Evolutionary conservation across 371 early-diverging fungal genomes (phyloP), one percentile per base, ranked within the genome.

Genomic region (Blakeslea trispora): DNA sequence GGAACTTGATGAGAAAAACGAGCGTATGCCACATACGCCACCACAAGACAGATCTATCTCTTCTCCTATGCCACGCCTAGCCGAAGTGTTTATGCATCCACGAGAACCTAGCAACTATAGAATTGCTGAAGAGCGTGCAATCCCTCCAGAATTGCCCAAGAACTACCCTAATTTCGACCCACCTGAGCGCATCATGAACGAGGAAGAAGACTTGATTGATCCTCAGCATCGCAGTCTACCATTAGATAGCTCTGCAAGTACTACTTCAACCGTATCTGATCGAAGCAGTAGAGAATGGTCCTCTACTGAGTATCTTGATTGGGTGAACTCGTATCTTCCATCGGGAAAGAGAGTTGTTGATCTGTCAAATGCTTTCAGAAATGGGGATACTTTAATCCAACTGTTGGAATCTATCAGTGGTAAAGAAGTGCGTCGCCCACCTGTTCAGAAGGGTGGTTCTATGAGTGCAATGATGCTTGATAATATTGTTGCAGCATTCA

Each of bases 401-500:
- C 49, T 86, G 19, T 60, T 86, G 7, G 86, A 84, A 51, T 61
- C 65, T 11, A 60, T 86, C 15, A 76, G 81, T 28, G 70, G 72
- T 23, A 80, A 84, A 37, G 54, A 61, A 39, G 75, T 84, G 7
- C 76, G 77, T 24, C 55, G 74, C 31, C 70, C 79, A 5, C 68
- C 67, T 19, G 45, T 34, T 10, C 60, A 63, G 37, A 66, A 70
- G 24, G 70, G 58, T 28, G 65, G 68, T 10, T 65, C 68, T 19
- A 43, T 61, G 19, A 72, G 69, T 45, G 75, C 75, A 46, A 61
- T 66, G 47, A 79, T 81, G 80, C 70, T 85, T 7, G 83, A 85
- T 54, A 81, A 79, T 22, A 68, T 85, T 50, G 73, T 81, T 28
- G 79, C 85, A 6, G 85, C 81, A 1, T 82, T 85, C 65, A 82